phyloP scores from a whole-genome alignment of 2,329 filamentous ascomycete genomes.

The Botrytis byssoidea region DNA sequence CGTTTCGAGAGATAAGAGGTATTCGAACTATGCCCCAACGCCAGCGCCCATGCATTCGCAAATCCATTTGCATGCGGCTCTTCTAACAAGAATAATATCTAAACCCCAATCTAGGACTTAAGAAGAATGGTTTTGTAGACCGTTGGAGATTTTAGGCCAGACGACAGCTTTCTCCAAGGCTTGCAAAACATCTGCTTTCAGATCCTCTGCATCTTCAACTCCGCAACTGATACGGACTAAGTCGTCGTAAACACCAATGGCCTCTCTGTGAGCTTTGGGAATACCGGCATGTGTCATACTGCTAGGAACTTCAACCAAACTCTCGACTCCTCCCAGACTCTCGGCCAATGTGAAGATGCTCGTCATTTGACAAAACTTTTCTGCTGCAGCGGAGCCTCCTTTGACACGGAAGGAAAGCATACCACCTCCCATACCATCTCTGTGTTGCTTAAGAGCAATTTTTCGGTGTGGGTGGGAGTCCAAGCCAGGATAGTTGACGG shows the following conservation, averaged over 20 bases:
- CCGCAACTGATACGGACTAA: constrained; percentile 91
- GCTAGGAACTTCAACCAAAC: constrained; percentile 84
- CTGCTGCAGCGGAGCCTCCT: constrained; percentile 80
- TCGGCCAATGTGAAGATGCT: constrained; percentile 92
- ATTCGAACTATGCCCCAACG: constrained; percentile 1
- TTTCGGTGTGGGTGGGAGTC: constrained; percentile 81
- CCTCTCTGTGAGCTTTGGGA: constrained; percentile 83
- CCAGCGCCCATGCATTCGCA: not conserved
- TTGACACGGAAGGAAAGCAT: constrained; percentile 97
- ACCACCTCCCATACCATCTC: constrained; percentile 88
- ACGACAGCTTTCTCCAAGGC: constrained; percentile 75
- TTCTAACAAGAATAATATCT: not conserved
- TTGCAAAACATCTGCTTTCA: constrained; percentile 77
- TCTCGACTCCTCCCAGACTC: constrained; percentile 88
- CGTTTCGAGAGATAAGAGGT: not conserved
- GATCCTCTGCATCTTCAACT: constrained; percentile 84
- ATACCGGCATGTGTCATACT: constrained; percentile 98
- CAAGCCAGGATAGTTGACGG: constrained; percentile 94
- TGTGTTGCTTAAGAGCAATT: constrained; percentile 88
- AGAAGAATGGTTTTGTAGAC: constrained; percentile 22
- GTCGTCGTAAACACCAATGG: constrained; percentile 91
- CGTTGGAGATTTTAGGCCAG: constrained; percentile 38
- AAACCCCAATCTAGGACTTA: not conserved
- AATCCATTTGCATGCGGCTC: not conserved
- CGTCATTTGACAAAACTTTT: constrained; percentile 87